phyloP scores from a whole-genome alignment of 176 grass and related monocot species.

The Miscanthus lutarioriparius region DNA sequence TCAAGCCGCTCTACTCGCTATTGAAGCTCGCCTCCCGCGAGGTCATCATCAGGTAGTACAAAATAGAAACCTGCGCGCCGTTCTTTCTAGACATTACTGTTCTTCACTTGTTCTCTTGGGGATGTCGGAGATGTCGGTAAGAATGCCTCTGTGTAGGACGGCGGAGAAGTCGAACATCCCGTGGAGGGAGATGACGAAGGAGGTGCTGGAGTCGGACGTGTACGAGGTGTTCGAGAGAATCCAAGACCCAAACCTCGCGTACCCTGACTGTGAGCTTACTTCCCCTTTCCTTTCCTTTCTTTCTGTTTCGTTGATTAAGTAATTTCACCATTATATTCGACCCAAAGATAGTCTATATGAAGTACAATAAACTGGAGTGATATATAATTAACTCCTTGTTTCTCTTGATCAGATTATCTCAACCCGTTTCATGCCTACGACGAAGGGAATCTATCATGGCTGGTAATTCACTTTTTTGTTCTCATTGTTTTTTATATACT shows the following conservation, averaged over 20 bases:
- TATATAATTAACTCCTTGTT: background rate
- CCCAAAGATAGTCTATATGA: background rate
- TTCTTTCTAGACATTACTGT: background rate
- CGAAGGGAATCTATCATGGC: slow-evolving; percentile 92
- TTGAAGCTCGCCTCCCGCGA: slow-evolving; percentile 79
- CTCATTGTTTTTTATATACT: background rate
- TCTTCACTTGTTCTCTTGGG: background rate
- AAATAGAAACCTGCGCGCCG: background rate
- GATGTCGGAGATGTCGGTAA: background rate
- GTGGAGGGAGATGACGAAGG: slow-evolving; percentile 78
- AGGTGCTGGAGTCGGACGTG: slow-evolving; percentile 73
- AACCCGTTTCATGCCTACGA: slow-evolving; percentile 87
- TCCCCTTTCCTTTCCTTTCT: background rate
- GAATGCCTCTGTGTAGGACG: slow-evolving; percentile 42
- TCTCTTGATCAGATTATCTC: slow-evolving; percentile 66
- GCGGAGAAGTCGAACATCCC: slow-evolving; percentile 81
- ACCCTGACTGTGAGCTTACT: slow-evolving; percentile 70
- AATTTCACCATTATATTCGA: background rate
- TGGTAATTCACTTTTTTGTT: slow-evolving; percentile 51
- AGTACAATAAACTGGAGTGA: background rate
- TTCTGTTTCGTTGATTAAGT: background rate
- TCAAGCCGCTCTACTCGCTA: slow-evolving; percentile 80
- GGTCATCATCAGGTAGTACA: slow-evolving; percentile 68
- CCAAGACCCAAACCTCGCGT: slow-evolving; percentile 59
- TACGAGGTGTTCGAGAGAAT: slow-evolving; percentile 70